Conservation (phyloP, 495 filamentous ascomycete species). For the Immersiella caudata region DNA sequence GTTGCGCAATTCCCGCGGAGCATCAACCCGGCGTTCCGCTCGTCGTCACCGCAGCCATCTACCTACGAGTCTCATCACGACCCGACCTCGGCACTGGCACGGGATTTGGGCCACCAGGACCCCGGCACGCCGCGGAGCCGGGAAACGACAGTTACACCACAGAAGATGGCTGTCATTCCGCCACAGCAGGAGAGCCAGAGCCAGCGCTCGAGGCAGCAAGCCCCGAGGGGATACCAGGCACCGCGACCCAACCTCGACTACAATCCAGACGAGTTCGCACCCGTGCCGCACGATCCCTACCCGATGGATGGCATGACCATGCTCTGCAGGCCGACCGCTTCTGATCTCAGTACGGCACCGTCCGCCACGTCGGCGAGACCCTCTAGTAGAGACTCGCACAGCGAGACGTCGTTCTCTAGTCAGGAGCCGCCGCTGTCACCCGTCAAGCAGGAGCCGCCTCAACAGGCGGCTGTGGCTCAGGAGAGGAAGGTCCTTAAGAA, state of each 20-base stretch:
- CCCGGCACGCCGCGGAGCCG: slow-evolving; percentile 51
- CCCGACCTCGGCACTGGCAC: slow-evolving; percentile 67
- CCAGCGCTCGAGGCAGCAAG: slow-evolving; percentile 24
- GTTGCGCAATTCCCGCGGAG: slow-evolving; percentile 94
- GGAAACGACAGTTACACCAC: slow-evolving; percentile 58
- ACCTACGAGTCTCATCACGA: slow-evolving; percentile 89
- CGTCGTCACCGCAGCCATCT: slow-evolving; percentile 79
- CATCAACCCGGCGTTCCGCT: slow-evolving; percentile 93
- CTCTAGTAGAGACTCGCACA: slow-evolving; percentile 85
- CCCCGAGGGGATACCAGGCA: slow-evolving; percentile 30
- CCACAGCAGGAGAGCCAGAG: slow-evolving; percentile 24
- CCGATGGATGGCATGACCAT: slow-evolving; percentile 98
- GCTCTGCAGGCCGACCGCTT: slow-evolving; percentile 88
- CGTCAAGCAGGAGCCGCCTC: slow-evolving; percentile 55
- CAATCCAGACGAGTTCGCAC: slow-evolving; percentile 62
- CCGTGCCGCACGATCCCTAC: slow-evolving; percentile 89
- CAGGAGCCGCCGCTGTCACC: slow-evolving; percentile 57
- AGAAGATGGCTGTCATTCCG: slow-evolving; percentile 43
- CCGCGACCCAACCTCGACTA: slow-evolving; percentile 44
- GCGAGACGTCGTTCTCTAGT: slow-evolving; percentile 93
- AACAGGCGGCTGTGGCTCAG: slow-evolving; percentile 33
- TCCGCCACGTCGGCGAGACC: slow-evolving; percentile 67
- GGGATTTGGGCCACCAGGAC: slow-evolving; percentile 62
- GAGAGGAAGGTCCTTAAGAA: slow-evolving; percentile 75
- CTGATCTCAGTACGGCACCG: slow-evolving; percentile 77